Evolutionary conservation across 2,329 filamentous ascomycete species (phyloP).

Genomic region (Harringtonia lauricola): DNA sequence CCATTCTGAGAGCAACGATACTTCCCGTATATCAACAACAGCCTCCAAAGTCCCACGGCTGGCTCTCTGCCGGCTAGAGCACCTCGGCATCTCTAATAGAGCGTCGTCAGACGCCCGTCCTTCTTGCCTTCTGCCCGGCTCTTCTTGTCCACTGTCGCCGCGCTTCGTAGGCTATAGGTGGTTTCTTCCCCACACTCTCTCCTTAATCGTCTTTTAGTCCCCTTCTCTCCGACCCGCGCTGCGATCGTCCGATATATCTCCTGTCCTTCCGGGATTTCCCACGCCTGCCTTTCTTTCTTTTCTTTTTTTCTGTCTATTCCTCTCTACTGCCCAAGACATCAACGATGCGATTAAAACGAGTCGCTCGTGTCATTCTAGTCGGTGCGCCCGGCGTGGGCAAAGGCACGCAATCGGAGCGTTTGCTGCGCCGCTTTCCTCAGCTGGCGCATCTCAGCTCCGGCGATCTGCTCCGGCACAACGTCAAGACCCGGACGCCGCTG

Average conservation of each 20-base stretch:
- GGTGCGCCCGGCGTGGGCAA: constrained; percentile 96
- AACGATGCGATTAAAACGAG: constrained; percentile 59
- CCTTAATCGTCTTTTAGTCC: too few species aligned
- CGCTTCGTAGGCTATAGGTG: background rate
- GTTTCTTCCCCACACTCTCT: background rate
- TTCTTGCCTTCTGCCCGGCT: too few species aligned
- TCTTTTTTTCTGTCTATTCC: background rate
- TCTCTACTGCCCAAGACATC: background rate
- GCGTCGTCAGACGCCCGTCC: too few species aligned
- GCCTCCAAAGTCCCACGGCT: too few species aligned
- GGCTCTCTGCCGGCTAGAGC: too few species aligned
- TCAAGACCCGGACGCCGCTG: constrained; percentile 74
- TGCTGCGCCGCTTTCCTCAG: constrained; percentile 79
- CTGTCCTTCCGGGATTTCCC: background rate
- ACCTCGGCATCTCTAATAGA: too few species aligned
- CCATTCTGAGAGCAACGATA: too few species aligned
- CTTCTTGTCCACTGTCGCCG: too few species aligned
- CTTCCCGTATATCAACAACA: too few species aligned
- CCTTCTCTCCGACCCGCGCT: background rate
- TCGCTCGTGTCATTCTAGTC: constrained; percentile 87
- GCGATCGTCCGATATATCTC: background rate
- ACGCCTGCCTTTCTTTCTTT: background rate
- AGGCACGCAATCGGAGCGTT: constrained; percentile 84
- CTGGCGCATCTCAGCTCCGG: constrained; percentile 88
- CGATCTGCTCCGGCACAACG: constrained; percentile 85